A percentile compares a stretch with the other conserved stretches of the same genome.
phyloP scores from a whole-genome alignment of 257 asterid species.

The Jacaranda copaia region DNA sequence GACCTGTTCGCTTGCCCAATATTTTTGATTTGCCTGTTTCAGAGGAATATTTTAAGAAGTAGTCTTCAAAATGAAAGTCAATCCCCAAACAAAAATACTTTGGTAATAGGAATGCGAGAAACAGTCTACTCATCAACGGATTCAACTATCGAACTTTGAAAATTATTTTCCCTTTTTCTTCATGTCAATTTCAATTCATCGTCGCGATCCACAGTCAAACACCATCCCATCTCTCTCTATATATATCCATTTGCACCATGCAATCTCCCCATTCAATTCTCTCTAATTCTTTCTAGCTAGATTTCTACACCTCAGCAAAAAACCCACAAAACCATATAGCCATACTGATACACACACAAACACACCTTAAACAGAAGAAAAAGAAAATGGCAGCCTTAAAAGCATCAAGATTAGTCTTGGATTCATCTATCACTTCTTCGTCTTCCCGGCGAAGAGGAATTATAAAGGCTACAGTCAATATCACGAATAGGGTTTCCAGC shows the following conservation, averaged over 20 bases:
- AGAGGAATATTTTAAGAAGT: too few relatives aligned
- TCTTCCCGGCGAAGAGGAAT: background rate
- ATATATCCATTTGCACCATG: too few relatives aligned
- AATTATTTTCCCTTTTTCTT: background rate
- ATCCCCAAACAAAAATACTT: too few relatives aligned
- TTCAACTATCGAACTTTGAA: slow-evolving; percentile 33
- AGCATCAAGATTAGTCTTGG: slow-evolving; percentile 24
- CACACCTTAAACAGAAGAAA: background rate
- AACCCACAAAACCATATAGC: too few relatives aligned
- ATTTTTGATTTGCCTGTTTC: too few relatives aligned
- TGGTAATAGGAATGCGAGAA: too few relatives aligned
- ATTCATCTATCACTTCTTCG: background rate
- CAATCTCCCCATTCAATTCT: too few relatives aligned
- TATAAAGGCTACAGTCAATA: slow-evolving; percentile 19
- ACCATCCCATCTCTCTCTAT: background rate
- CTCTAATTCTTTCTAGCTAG: too few relatives aligned
- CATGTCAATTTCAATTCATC: background rate
- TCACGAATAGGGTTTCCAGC: slow-evolving; percentile 10
- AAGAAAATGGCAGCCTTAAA: slow-evolving; percentile 36
- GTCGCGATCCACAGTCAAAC: slow-evolving; percentile 25
- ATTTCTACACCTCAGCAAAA: too few relatives aligned
- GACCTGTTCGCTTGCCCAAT: too few relatives aligned
- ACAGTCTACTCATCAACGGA: background rate
- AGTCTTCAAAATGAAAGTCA: too few relatives aligned
- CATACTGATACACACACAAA: too few relatives aligned